phyloP scores from a whole-genome alignment of 108 stramenopile species.

The Seminavis robusta region DNA sequence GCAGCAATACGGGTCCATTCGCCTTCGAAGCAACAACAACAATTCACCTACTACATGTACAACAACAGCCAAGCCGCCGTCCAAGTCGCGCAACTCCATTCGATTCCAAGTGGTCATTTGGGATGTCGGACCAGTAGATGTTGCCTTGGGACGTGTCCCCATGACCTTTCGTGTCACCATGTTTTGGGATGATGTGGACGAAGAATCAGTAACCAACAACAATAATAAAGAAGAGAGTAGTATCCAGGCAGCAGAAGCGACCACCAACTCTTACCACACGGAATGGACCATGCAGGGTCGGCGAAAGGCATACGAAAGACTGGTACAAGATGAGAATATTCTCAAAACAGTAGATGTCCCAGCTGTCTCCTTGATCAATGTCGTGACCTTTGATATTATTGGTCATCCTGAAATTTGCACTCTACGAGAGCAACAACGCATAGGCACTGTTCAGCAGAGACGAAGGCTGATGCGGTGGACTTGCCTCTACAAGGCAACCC shows the following conservation, averaged over 20 bases:
- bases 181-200: constrained; percentile 40
- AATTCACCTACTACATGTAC: no score
- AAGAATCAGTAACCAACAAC: no score
- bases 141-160: constrained; percentile 17
- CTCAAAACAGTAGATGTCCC: constrained; percentile 33
- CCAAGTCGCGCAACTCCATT: no score
- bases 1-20: no score
- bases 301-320: constrained; percentile 7
- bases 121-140: constrained; percentile 32
- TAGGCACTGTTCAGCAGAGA: constrained; percentile 5
- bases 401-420: constrained; percentile 38
- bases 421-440: constrained; percentile 12
- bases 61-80: no score
- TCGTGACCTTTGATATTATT: constrained; percentile 34
- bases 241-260: no score
- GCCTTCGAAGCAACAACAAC: no score
- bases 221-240: no score
- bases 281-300: constrained; percentile 22
- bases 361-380: constrained; percentile 51
- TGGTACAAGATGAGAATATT: not conserved
- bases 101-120: constrained; percentile 39
- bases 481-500: constrained; percentile 40
- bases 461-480: constrained; percentile 35
- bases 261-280: not conserved
- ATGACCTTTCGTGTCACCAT: constrained; percentile 37